Evolutionary conservation across 2,329 filamentous ascomycete genomes (phyloP).

Genomic region (Clarireedia homoeocarpa): DNA sequence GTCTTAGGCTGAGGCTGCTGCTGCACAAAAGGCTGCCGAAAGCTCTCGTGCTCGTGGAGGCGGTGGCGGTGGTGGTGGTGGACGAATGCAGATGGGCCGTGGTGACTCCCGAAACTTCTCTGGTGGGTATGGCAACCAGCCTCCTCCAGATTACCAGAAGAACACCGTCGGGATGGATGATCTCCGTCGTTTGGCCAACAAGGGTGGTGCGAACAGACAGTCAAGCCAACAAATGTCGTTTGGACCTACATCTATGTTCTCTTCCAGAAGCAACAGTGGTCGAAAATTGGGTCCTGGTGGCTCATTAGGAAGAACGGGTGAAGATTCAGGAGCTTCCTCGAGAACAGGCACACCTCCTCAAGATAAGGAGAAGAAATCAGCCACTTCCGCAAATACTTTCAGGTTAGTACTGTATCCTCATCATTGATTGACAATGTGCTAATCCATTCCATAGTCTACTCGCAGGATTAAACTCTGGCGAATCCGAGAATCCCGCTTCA

Average conservation of each 20-base stretch:
- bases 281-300: constrained; percentile 71
- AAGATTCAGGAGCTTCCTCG: constrained; percentile 82
- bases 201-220: constrained; percentile 48
- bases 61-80: constrained; percentile 58
- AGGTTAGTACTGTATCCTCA: constrained; percentile 55
- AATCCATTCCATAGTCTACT: constrained; percentile 38
- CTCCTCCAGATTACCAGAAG: constrained; percentile 59
- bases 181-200: constrained; percentile 68
- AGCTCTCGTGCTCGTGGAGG: constrained; percentile 50
- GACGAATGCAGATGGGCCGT: constrained; percentile 67
- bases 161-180: constrained; percentile 91
- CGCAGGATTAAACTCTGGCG: constrained; percentile 40
- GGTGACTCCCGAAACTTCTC: constrained; percentile 84
- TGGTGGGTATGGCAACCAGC: constrained; percentile 59
- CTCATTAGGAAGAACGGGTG: constrained; percentile 62
- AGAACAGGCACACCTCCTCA: constrained; percentile 83
- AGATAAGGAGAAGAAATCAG: constrained; percentile 53
- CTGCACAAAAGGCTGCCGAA: constrained; percentile 76
- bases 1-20: constrained; percentile 58
- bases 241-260: constrained; percentile 81
- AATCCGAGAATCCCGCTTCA: constrained; percentile 56
- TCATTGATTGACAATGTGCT: constrained; percentile 14
- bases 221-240: constrained; percentile 56
- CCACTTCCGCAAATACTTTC: constrained; percentile 80
- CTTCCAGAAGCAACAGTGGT: constrained; percentile 84